Evolutionary conservation across 2,329 filamentous ascomycete genomes (phyloP).

Genomic region (Hortaea werneckii): DNA sequence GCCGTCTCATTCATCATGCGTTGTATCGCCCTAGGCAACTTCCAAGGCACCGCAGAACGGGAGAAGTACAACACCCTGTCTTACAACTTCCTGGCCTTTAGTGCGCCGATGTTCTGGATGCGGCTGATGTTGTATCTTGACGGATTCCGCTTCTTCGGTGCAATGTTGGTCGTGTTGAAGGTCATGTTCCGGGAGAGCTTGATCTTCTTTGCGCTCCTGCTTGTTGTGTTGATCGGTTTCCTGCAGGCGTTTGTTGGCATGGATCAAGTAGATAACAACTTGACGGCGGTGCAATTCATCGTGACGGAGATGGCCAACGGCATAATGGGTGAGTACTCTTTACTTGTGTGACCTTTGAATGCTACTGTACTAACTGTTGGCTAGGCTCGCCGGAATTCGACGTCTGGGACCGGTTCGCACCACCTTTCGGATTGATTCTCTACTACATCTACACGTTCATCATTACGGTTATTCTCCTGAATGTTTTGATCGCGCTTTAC

Average conservation of each 20-base stretch:
- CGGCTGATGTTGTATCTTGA: conserved; percentile 87
- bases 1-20: conserved; percentile 69
- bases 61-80: conserved; percentile 63
- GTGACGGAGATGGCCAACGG: conserved; percentile 77
- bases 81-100: conserved; percentile 91
- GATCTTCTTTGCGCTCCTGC: conserved; percentile 88
- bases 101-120: conserved; percentile 94
- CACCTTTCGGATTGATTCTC: conserved; percentile 84
- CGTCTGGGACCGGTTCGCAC: conserved; percentile 81
- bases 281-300: conserved; percentile 57
- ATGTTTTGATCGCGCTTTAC: conserved; percentile 93
- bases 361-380: conserved; percentile 25
- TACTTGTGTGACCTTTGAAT: background rate
- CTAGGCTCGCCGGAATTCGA: conserved; percentile 50
- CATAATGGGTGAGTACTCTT: conserved; percentile 51
- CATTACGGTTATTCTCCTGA: conserved; percentile 88
- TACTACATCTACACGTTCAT: conserved; percentile 98
- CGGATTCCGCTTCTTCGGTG: conserved; percentile 88
- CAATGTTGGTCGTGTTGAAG: conserved; percentile 94
- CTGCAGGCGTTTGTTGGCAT: conserved; percentile 90
- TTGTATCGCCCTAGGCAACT: conserved; percentile 63
- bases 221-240: conserved; percentile 76
- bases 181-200: conserved; percentile 58
- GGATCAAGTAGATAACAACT: conserved; percentile 65
- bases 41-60: conserved; percentile 35